Evolutionary conservation across 352 stramenopile species (phyloP), one percentile per base, ranked within the genome.

Genomic region (Phytophthora pini): DNA sequence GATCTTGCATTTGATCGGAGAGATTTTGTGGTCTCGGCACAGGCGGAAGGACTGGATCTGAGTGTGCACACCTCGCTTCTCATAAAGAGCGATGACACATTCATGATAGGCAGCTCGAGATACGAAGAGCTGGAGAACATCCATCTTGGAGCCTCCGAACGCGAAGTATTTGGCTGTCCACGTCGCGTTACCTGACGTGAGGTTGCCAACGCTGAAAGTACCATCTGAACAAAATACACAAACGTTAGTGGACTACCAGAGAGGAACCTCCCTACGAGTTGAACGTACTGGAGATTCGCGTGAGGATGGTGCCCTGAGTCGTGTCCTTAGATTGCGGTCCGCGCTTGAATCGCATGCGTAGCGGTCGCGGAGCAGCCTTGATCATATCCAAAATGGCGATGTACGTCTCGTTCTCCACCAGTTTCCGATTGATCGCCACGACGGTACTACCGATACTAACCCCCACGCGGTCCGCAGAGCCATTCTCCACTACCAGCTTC

Each of bases 1-100:
- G 59, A 94, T 94, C 65, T 94, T 94, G 80, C 70, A 89, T 66
- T 93, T 93, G 70, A 93, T 91, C 13, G 84, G 84, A 31, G 84
- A 92, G 56, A 92, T 88, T 46, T 94, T 92, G 81, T 94, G 86
- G 69, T 94, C 86, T 48, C 79, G 76, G 47, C 84, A 93, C 43
- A 94, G 60, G 0, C 86, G 82, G 76, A 94, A 94, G 7, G 84
- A 91, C 61, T 93, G 86, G 56, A 94, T 94, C 72, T 90, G 81
- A 29, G 84, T 93, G 62, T 90, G 84, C 20, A 94, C 84, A 12
- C 80, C 68, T 34, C 86, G 82, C 68, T 93, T 94, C 67, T 94
- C 86, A 58, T 94, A 94, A 47, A 94, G 68, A 50, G 86, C 88
- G 57, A 94, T 94, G 24, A 94, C 84, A 38, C 86, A 94, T 77